Evolutionary conservation across 768 basidiomycete species (phyloP).

Genomic region (Mycena galericulata): DNA sequence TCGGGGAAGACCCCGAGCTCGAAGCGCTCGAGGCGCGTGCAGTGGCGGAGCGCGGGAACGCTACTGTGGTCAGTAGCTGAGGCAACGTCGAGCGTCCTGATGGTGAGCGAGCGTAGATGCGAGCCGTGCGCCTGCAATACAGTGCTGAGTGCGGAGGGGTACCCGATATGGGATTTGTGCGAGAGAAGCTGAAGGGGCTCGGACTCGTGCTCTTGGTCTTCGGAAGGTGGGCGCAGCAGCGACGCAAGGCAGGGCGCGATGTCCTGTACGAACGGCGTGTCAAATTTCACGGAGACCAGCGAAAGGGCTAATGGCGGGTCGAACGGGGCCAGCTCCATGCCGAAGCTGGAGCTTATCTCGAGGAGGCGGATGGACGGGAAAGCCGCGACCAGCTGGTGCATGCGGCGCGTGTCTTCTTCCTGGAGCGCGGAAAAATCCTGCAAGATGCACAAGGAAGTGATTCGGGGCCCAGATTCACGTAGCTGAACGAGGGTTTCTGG

Average conservation of each 20-base stretch:
- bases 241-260: slow-evolving; percentile 26
- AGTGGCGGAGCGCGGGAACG: background rate
- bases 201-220: background rate
- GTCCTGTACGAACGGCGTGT: slow-evolving; percentile 10
- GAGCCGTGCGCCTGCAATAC: slow-evolving; percentile 17
- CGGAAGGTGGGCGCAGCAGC: background rate
- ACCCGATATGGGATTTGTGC: slow-evolving; percentile 13
- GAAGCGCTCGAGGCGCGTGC: slow-evolving; percentile 27
- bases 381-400: slow-evolving; percentile 24
- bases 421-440: slow-evolving; percentile 23
- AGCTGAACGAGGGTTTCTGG: background rate
- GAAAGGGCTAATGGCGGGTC: slow-evolving; percentile 14
- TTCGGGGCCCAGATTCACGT: slow-evolving; percentile 14
- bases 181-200: slow-evolving; percentile 17
- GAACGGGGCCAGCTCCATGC: slow-evolving; percentile 4
- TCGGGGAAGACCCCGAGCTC: slow-evolving; percentile 23
- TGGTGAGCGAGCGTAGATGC: slow-evolving; percentile 22
- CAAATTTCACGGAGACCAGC: slow-evolving; percentile 23
- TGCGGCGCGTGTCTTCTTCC: slow-evolving; percentile 8
- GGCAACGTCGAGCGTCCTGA: slow-evolving; percentile 5
- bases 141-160: background rate
- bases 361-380: slow-evolving; percentile 28
- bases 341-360: slow-evolving; percentile 21
- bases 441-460: slow-evolving; percentile 18
- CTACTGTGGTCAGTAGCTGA: background rate